Percentiles rank a stretch among this genome's conserved stretches.
phyloP scores from a whole-genome alignment of 345 rosid genomes.

The Anastatica hierochuntica region DNA sequence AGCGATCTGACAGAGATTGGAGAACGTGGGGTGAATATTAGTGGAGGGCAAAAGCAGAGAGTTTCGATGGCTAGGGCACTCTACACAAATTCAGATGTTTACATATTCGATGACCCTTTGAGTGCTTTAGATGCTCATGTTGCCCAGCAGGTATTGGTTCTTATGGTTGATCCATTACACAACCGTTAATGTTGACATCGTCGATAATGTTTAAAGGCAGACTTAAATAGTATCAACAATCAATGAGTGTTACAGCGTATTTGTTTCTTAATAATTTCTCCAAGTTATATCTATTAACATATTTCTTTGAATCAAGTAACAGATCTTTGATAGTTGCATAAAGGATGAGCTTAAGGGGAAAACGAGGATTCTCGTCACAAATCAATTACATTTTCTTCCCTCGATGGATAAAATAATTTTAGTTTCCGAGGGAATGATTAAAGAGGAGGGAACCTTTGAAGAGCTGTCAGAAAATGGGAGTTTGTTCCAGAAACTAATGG shows the following conservation, averaged over 20 bases:
- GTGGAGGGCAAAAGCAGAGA: constrained; percentile 99
- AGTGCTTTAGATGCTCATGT: constrained; percentile 97
- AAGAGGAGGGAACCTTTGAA: constrained; percentile 82
- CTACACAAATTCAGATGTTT: constrained; percentile 82
- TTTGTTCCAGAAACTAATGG: constrained; percentile 80
- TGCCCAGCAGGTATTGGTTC: constrained; percentile 62
- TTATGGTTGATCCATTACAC: background rate
- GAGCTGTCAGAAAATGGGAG: constrained; percentile 66
- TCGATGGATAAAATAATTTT: constrained; percentile 70
- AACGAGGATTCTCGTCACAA: constrained; percentile 87
- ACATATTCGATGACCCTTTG: constrained; percentile 93
- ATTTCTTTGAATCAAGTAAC: constrained; percentile 13
- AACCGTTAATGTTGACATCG: too few relatives aligned
- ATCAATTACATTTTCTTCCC: constrained; percentile 96
- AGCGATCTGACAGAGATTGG: constrained; percentile 93
- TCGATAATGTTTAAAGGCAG: background rate
- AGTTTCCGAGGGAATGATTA: constrained; percentile 64
- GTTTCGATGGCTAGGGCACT: constrained; percentile 98
- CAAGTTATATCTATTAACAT: background rate
- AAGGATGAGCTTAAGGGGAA: constrained; percentile 65
- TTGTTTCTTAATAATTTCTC: background rate
- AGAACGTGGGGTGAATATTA: constrained; percentile 96
- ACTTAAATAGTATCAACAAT: background rate
- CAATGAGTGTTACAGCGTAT: background rate
- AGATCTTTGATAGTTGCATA: constrained; percentile 89